Percentiles rank a stretch among this genome's conserved stretches.
Conservation (phyloP, 106 monocot species). For the Xerophyta viscosa region DNA sequence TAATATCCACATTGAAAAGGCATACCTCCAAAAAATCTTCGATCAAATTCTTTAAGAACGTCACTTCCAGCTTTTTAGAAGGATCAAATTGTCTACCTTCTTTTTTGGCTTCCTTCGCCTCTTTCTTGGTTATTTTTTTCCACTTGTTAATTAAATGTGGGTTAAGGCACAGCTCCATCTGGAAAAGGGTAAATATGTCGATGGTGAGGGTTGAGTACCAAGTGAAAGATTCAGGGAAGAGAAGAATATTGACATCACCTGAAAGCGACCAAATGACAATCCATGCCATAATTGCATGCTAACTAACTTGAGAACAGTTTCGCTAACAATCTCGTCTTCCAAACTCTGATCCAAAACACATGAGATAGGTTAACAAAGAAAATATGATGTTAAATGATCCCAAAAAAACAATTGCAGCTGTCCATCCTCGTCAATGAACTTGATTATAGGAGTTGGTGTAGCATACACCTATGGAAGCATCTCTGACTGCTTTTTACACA, state of each 20-base stretch:
- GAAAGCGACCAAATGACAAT: slow-evolving; percentile 75
- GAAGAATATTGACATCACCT: slow-evolving; percentile 33
- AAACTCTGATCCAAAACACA: slow-evolving; percentile 69
- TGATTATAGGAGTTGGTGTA: no score
- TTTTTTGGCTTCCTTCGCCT: slow-evolving; percentile 76
- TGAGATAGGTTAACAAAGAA: background rate
- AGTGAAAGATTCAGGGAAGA: background rate
- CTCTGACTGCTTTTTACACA: no score
- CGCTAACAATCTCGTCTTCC: slow-evolving; percentile 94
- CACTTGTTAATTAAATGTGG: slow-evolving; percentile 93
- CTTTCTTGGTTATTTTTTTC: slow-evolving; percentile 85
- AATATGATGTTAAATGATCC: no score
- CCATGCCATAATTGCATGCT: slow-evolving; percentile 87
- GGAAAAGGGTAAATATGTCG: slow-evolving; percentile 9
- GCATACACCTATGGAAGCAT: no score
- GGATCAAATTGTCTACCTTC: slow-evolving; percentile 48
- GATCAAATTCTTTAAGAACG: slow-evolving; percentile 74
- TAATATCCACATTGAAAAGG: no score
- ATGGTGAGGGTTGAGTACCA: background rate
- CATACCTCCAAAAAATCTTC: slow-evolving; percentile 93
- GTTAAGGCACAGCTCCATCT: slow-evolving; percentile 95
- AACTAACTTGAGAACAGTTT: slow-evolving; percentile 89
- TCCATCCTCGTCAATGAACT: no score
- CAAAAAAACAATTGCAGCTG: background rate
- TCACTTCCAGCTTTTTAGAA: slow-evolving; percentile 61